A percentile compares a stretch with the other conserved stretches of the same genome.
These are phyloP conservation scores for Verticillium klebahnii DNA, from an alignment of 2,329 filamentous ascomycete genomes.

Conservation along the genomic window DNA sequence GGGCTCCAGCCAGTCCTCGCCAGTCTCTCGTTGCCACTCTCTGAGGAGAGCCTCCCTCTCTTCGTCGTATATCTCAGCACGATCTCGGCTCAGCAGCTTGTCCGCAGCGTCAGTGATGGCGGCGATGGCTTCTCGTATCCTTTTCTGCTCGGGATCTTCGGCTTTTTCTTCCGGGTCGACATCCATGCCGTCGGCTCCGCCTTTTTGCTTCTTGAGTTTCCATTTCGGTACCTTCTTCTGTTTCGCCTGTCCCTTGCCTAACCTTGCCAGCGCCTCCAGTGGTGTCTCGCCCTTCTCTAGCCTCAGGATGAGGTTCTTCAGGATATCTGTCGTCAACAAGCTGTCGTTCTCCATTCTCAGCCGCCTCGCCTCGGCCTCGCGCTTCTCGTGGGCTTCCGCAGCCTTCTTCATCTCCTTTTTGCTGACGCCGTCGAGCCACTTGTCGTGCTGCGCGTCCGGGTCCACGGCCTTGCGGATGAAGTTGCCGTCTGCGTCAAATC, in stretches of 20 bases:
- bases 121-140: slow-evolving; percentile 70
- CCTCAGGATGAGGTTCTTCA: slow-evolving; percentile 66
- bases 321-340: slow-evolving; percentile 66
- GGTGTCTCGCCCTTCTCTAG: slow-evolving; percentile 81
- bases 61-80: slow-evolving; percentile 86
- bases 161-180: slow-evolving; percentile 52
- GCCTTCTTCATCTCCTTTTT: slow-evolving; percentile 92
- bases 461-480: slow-evolving; percentile 86
- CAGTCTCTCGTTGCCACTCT: slow-evolving; percentile 79
- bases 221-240: slow-evolving; percentile 57
- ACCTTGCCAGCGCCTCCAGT: slow-evolving; percentile 77
- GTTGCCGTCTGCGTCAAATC: slow-evolving; percentile 88
- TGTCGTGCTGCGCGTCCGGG: slow-evolving; percentile 84
- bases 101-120: slow-evolving; percentile 87
- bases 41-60: slow-evolving; percentile 80
- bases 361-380: slow-evolving; percentile 70
- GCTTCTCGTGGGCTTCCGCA: slow-evolving; percentile 79
- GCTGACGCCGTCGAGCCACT: slow-evolving; percentile 86
- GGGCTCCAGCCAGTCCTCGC: slow-evolving; percentile 73
- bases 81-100: slow-evolving; percentile 74
- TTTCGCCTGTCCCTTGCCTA: slow-evolving; percentile 63
- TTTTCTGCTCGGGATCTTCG: slow-evolving; percentile 64
- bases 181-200: slow-evolving; percentile 60
- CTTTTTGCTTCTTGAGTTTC: slow-evolving; percentile 65
- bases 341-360: slow-evolving; percentile 71